Evolutionary conservation across 2,329 filamentous ascomycete genomes (phyloP).

Genomic region (Seiridium unicorne): DNA sequence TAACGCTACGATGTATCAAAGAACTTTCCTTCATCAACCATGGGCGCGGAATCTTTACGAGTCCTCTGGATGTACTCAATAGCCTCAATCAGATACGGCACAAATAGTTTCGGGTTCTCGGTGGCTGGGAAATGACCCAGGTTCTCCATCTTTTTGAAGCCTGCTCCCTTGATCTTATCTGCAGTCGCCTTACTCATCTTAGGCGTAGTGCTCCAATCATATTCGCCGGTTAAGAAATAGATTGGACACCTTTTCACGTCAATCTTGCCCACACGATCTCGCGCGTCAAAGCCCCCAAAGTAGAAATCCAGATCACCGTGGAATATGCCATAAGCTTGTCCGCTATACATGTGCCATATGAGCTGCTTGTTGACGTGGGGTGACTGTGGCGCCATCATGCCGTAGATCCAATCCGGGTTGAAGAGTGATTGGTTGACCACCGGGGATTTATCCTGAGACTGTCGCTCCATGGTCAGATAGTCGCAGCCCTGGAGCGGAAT

Average conservation of each 20-base stretch:
- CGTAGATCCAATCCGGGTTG: conserved; percentile 47
- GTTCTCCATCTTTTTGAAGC: conserved; percentile 9
- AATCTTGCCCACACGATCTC: conserved; percentile 39
- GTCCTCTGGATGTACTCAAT: neutral
- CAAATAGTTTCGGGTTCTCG: conserved; percentile 9
- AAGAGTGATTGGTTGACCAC: conserved; percentile 45
- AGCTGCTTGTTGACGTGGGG: conserved; percentile 43
- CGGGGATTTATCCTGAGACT: conserved; percentile 43
- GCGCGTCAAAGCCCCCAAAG: conserved; percentile 48
- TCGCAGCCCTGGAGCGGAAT: conserved; percentile 41
- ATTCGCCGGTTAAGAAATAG: conserved; percentile 44
- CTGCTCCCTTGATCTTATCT: conserved; percentile 11
- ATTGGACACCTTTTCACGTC: conserved; percentile 47
- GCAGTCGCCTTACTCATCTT: conserved; percentile 9
- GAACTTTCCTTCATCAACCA: neutral
- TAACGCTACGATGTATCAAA: neutral
- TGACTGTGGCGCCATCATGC: conserved; percentile 45
- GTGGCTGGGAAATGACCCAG: conserved; percentile 10
- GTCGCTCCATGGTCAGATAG: conserved; percentile 29
- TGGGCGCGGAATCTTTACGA: neutral
- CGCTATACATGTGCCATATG: conserved; percentile 47
- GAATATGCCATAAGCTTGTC: conserved; percentile 50
- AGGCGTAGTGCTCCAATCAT: conserved; percentile 13
- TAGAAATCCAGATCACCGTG: conserved; percentile 51
- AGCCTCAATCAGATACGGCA: conserved; percentile 3